Base-by-base conservation (phyloP, 75 land plant genomes). In the Isoetes taiwanensis region DNA sequence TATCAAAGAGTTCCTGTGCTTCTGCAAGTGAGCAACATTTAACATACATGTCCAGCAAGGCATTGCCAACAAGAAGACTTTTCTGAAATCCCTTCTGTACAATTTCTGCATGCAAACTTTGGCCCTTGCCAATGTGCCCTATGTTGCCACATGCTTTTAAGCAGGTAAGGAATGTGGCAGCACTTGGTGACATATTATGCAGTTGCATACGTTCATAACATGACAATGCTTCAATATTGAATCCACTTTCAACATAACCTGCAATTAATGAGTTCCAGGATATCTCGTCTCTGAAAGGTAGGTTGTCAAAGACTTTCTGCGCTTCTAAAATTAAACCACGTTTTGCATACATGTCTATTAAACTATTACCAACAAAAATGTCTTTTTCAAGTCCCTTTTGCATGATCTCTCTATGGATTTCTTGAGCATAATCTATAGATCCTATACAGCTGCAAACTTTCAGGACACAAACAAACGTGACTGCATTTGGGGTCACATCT, bases 41-140 rank as follows among this genome's bases (percentile, higher is more conserved):
- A 25, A 65, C 77, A 61, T 75, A 75, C 64, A 75, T 69, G 52
- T 75, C 77, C 0, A 69, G 43, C 12, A 69, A 30, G 52, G 71
- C 59, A 61, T 65, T 74, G 0, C 66, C 30, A 46, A 75, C 72
- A 50, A 34, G 69, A 2, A 65, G 64, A 65, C 77, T 64, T 0
- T 4, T 32, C 3, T 43, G 57, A 38, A 56, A 69, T 16, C 72
- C 72, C 60, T 57, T 34, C 39, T 75, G 68, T 41, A 64, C 5
- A 0, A 52, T 70, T 46, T 54, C 67, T 28, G 64, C 77, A 61
- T 75, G 77, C 54, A 75, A 54, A 0, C 40, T 41, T 57, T 25
- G 63, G 11, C 72, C 77, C 50, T 61, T 53, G 1, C 52, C 58
- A 31, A 48, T n/a, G n/a, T n/a, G n/a, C n/a, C 27, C 27, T 52